phyloP scores from a whole-genome alignment of 805 yeast genomes.

The Metschnikowia amazonensis region DNA sequence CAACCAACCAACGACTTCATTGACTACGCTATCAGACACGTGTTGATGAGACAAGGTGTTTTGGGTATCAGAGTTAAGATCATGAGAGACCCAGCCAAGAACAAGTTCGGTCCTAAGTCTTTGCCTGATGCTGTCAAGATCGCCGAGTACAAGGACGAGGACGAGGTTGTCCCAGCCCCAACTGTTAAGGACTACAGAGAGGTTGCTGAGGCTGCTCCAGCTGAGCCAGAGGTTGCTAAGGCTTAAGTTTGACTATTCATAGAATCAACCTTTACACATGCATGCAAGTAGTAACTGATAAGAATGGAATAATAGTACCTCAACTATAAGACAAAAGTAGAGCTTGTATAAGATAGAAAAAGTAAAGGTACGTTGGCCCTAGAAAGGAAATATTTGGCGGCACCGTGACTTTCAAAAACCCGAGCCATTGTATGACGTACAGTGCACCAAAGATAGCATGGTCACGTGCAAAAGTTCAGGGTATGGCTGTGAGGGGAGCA shows the following conservation, averaged over 20 bases:
- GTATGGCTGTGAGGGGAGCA: too few species aligned
- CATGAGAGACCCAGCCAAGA: constrained; percentile 90
- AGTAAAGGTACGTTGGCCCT: too few species aligned
- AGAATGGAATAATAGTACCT: too few species aligned
- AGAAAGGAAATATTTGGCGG: too few species aligned
- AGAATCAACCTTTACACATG: not conserved
- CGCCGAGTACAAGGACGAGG: constrained; percentile 92
- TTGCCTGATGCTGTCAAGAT: constrained; percentile 94
- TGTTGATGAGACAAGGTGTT: constrained; percentile 99
- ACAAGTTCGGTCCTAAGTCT: constrained; percentile 81
- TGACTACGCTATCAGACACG: constrained; percentile 99
- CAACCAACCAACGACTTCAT: constrained; percentile 99
- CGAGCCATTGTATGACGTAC: too few species aligned
- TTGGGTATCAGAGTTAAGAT: constrained; percentile 99
- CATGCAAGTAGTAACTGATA: not conserved
- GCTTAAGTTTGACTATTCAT: constrained; percentile 12
- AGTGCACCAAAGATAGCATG: too few species aligned
- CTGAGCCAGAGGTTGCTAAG: constrained; percentile 11
- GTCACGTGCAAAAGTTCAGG: not conserved
- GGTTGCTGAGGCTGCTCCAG: constrained; percentile 30
- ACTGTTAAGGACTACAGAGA: constrained; percentile 70
- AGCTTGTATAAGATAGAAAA: too few species aligned
- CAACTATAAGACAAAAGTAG: too few species aligned
- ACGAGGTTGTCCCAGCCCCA: constrained; percentile 71
- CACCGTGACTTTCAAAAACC: too few species aligned